Evolutionary conservation across 768 basidiomycete genomes (phyloP).

Genomic region (Heimioporus sp.): DNA sequence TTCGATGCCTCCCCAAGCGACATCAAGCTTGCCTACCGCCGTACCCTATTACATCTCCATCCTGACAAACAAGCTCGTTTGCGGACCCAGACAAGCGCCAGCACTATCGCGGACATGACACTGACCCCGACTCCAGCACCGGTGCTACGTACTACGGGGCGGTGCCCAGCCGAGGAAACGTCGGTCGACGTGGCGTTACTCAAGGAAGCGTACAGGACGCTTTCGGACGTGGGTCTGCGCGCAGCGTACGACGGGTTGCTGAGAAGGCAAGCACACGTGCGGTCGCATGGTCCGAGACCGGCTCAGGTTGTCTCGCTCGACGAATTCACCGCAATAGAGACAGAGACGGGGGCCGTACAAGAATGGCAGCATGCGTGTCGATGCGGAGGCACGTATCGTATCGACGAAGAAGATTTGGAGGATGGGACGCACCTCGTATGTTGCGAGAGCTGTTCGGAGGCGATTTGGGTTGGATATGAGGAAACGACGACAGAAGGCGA

Average conservation of each 20-base stretch:
- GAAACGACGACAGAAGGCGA: constrained; percentile 34
- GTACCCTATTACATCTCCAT: constrained; percentile 59
- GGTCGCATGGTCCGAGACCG: constrained; percentile 52
- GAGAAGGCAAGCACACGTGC: constrained; percentile 2
- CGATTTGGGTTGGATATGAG: constrained; percentile 85
- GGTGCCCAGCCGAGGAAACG: neutral
- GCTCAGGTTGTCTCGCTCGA: constrained; percentile 79
- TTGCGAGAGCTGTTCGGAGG: constrained; percentile 78
- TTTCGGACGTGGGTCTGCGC: constrained; percentile 51
- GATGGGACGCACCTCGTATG: constrained; percentile 67
- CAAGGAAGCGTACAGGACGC: constrained; percentile 64
- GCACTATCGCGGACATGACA: neutral
- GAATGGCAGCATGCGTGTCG: constrained; percentile 65
- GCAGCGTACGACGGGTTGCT: constrained; percentile 45
- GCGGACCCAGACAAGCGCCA: neutral
- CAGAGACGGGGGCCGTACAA: constrained; percentile 7
- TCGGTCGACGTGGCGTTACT: constrained; percentile 52
- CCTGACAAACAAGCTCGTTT: constrained; percentile 49
- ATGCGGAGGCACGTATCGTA: constrained; percentile 66
- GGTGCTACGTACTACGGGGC: no score
- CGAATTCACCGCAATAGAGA: constrained; percentile 44
- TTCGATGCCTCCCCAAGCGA: constrained; percentile 48
- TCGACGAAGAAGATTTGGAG: constrained; percentile 62
- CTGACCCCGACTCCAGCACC: neutral
- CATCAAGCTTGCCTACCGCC: constrained; percentile 72